These are phyloP conservation scores for Rhizophora apiculata DNA, from an alignment of 345 rosid genomes.

Conservation along the genomic window DNA sequence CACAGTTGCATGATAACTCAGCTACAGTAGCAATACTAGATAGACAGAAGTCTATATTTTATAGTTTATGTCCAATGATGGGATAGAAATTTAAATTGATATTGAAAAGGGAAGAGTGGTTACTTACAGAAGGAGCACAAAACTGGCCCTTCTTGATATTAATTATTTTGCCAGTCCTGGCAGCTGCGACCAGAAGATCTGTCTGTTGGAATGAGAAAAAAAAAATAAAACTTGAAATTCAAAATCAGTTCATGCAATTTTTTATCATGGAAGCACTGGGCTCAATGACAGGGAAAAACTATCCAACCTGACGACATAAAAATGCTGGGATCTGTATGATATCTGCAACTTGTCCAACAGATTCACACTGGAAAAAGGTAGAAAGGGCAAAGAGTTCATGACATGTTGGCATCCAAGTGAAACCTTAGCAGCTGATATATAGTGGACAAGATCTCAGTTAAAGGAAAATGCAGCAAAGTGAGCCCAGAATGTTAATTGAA, in stretches of 20 bases:
- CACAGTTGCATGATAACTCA: constrained; percentile 23
- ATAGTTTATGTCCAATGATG: constrained; percentile 10
- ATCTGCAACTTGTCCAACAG: constrained; percentile 83
- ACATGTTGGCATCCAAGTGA: constrained; percentile 16
- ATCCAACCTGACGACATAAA: constrained; percentile 84
- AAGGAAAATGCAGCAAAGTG: neutral
- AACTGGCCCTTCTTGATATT: constrained; percentile 96
- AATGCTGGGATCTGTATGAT: constrained; percentile 97
- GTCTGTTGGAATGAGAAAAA: constrained; percentile 50
- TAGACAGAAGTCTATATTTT: neutral
- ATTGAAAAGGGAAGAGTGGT: constrained; percentile 14
- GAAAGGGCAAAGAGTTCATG: constrained; percentile 13
- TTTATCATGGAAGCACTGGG: constrained; percentile 13
- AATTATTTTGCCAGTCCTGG: constrained; percentile 88
- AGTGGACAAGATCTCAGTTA: neutral
- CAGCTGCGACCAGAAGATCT: constrained; percentile 94
- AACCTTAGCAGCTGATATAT: neutral
- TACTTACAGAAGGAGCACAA: constrained; percentile 86
- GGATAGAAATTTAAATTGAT: constrained; percentile 9
- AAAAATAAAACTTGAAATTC: constrained; percentile 2
- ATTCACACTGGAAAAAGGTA: constrained; percentile 61
- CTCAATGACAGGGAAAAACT: neutral
- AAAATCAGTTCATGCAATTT: constrained; percentile 7
- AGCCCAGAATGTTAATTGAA: too few species aligned
- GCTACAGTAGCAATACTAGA: constrained; percentile 1